These are phyloP conservation scores for Pseudoneurospora amorphoporcata DNA, from an alignment of 495 filamentous ascomycete species.

Conservation along the genomic window DNA sequence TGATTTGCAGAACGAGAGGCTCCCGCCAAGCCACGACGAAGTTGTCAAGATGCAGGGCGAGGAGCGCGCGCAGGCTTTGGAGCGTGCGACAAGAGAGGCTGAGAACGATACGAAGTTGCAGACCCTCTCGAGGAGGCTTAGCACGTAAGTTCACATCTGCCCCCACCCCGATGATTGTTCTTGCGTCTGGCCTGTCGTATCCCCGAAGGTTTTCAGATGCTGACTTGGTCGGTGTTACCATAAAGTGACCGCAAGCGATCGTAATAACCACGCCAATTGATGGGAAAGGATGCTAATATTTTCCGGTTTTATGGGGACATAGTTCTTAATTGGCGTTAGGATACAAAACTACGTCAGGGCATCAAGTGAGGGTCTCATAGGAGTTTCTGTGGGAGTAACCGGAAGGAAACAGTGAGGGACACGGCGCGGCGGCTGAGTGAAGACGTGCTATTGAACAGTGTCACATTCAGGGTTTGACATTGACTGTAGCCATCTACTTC, in stretches of 20 bases:
- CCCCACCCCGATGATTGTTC: neutral
- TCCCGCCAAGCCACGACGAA: conserved; percentile 89
- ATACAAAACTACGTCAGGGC: neutral
- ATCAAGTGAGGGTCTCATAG: neutral
- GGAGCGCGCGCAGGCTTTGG: conserved; percentile 69
- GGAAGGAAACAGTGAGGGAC: neutral
- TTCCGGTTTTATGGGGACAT: neutral
- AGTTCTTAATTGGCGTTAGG: neutral
- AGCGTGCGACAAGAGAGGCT: conserved; percentile 73
- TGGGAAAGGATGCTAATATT: neutral
- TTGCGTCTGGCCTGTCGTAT: neutral
- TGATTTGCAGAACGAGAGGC: conserved; percentile 88
- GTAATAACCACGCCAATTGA: neutral
- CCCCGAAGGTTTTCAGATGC: neutral
- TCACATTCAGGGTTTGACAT: neutral
- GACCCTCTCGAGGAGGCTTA: conserved; percentile 76
- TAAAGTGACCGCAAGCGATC: conserved; percentile 22
- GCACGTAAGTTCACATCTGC: conserved; percentile 63
- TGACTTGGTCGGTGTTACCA: neutral
- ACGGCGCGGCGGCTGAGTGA: neutral
- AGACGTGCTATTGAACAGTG: neutral
- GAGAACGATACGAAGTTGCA: conserved; percentile 84
- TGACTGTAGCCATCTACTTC: neutral
- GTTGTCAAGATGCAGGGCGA: conserved; percentile 69
- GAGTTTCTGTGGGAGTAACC: neutral